A percentile compares a stretch with the other conserved stretches of the same genome.
Evolutionary conservation across 768 basidiomycete species (phyloP).

Genomic region (Rhodocollybia butyracea): DNA sequence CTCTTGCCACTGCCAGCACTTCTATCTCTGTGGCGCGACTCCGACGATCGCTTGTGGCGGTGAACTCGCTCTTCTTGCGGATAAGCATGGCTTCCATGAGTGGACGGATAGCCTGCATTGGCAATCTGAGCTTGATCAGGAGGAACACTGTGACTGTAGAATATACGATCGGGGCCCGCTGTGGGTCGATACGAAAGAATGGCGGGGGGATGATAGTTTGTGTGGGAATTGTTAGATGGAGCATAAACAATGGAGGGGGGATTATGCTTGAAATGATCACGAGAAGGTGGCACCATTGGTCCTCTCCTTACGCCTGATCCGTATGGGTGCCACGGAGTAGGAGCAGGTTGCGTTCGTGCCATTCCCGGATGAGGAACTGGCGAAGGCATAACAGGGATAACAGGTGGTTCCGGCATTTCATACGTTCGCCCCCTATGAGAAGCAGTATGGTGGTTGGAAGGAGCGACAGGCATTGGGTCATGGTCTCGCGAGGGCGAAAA

Average conservation of each 20-base stretch:
- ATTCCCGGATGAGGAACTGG: constrained; percentile 30
- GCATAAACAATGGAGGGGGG: constrained; percentile 63
- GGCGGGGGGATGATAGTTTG: constrained; percentile 58
- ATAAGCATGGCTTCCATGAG: constrained; percentile 35
- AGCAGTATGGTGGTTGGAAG: constrained; percentile 22
- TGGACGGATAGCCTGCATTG: constrained; percentile 33
- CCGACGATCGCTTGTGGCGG: constrained; percentile 20
- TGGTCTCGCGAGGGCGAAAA: constrained; percentile 26
- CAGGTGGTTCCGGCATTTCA: constrained; percentile 16
- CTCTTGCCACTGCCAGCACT: constrained; percentile 19
- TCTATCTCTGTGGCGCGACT: constrained; percentile 34
- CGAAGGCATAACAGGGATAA: constrained; percentile 10
- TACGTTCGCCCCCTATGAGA: constrained; percentile 23
- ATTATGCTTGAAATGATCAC: constrained; percentile 30
- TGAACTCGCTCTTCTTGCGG: constrained; percentile 7
- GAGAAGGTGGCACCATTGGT: constrained; percentile 32
- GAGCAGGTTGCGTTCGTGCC: constrained; percentile 37
- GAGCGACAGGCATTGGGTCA: constrained; percentile 19
- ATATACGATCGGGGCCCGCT: constrained; percentile 57
- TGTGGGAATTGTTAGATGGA: constrained; percentile 43
- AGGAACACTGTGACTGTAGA: constrained; percentile 62
- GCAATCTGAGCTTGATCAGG: constrained; percentile 39
- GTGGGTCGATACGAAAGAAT: constrained; percentile 54
- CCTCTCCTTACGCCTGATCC: constrained; percentile 13
- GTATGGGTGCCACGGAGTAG: constrained; percentile 29